Base-by-base conservation (phyloP, 768 basidiomycete species). In the Suillus brevipes region DNA sequence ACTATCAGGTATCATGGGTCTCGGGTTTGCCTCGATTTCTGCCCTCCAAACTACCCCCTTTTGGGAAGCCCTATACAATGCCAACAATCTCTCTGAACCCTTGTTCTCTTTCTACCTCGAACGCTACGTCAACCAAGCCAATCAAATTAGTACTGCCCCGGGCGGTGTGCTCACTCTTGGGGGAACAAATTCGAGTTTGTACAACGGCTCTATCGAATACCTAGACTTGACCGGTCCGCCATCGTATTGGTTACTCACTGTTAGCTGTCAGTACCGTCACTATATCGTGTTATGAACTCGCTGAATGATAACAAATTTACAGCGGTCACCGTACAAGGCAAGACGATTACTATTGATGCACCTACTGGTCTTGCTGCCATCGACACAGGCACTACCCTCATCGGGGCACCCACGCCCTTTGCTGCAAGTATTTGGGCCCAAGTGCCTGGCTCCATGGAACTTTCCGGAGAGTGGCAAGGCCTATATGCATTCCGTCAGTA, bases 301-400 rank as follows among this genome's bases (percentile, higher is more conserved):
- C 65, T 62, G 31, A 55, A n/a, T 36, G 53, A 3, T 50, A 60
- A 50, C 60, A 14, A 37, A 31, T 68, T 42, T 50, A 3, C 50
- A 92, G 90, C 71, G 25, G 64, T 93, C 5, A 88, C 84, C 1
- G 84, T 92, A 7, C 82, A 89, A 66, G 87, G 87, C 4, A 77
- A 81, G 1, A 64, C 74, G 0, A 74, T 91, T 13, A 52, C 72
- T 0, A 71, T 90, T 16, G 64, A 84, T 1, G 75, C 80, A 1
- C 84, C 82, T 31, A 60, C 68, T 38, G 64, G 77, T 0, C 72
- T 89, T 10, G 84, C 90, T 18, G 95, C 95, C 12, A 97, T 99
- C 65, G 97, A 99, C 72, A 97, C 95, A 0, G 97, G 96, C 25
- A 98, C 96, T 0, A 96, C 95, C 3, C 84, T 98, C 64, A 91